These are phyloP conservation scores for Phylloporus sp. DNA, from an alignment of 768 basidiomycete species.

Conservation along the genomic window DNA sequence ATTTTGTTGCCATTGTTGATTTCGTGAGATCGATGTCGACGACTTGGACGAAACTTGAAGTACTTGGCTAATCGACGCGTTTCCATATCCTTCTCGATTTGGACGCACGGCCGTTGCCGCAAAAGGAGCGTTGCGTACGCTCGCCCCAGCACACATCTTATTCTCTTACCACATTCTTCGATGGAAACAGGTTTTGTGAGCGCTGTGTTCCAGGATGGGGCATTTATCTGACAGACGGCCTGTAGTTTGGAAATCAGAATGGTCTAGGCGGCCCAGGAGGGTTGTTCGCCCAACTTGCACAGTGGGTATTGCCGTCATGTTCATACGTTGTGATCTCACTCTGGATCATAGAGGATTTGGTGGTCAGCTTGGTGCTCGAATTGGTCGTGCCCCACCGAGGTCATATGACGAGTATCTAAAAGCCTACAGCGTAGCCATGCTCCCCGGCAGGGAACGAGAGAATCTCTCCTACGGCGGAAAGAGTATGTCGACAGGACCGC, in stretches of 20 bases:
- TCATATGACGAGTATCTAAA: constrained; percentile 90
- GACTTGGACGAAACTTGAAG: not conserved
- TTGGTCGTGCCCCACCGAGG: constrained; percentile 53
- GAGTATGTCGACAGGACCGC: constrained; percentile 54
- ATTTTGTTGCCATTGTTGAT: constrained; percentile 32
- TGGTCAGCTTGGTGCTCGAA: constrained; percentile 41
- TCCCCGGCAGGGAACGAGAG: constrained; percentile 77
- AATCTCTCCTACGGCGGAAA: constrained; percentile 97
- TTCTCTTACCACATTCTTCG: constrained; percentile 18
- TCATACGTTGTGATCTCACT: constrained; percentile 14
- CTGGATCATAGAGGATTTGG: constrained; percentile 45
- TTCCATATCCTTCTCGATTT: constrained; percentile 21
- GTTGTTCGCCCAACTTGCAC: constrained; percentile 61
- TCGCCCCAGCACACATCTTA: constrained; percentile 10
- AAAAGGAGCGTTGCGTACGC: constrained; percentile 28
- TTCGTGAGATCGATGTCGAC: constrained; percentile 12
- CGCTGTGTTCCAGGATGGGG: not conserved
- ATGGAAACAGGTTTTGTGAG: constrained; percentile 45
- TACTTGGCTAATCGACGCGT: constrained; percentile 19
- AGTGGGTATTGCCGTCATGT: constrained; percentile 34
- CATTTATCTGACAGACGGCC: constrained; percentile 7
- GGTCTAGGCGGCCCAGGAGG: constrained; percentile 47
- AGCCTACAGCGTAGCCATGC: constrained; percentile 94
- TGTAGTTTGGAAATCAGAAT: constrained; percentile 34
- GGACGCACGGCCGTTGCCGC: constrained; percentile 28